Conservation (phyloP, 495 filamentous ascomycete species). For the Aspergillus incahuasiensis region DNA sequence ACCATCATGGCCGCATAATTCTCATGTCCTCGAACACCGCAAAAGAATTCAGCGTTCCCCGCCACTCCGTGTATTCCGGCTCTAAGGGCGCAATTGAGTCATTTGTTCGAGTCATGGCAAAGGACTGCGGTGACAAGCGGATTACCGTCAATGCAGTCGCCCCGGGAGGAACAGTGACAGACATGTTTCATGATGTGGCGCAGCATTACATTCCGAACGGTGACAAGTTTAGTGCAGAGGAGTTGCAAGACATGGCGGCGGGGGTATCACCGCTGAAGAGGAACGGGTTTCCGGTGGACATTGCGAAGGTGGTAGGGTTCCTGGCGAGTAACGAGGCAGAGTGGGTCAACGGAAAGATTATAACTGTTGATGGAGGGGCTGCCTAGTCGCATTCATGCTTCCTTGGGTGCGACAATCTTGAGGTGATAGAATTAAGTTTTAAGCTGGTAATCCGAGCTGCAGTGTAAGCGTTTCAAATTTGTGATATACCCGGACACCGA, state of each 20-base stretch:
- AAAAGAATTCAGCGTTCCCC: conserved; percentile 53
- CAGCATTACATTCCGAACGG: conserved; percentile 57
- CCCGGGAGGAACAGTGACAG: conserved; percentile 71
- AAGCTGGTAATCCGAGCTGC: not conserved
- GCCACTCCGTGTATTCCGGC: conserved; percentile 72
- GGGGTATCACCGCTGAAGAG: conserved; percentile 40
- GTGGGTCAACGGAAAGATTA: conserved; percentile 57
- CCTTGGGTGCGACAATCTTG: too few species aligned
- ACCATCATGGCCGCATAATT: conserved; percentile 61
- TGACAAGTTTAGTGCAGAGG: not conserved
- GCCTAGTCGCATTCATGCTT: not conserved
- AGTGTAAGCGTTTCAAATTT: not conserved
- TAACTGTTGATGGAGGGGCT: not conserved
- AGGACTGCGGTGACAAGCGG: conserved; percentile 64
- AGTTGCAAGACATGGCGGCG: not conserved
- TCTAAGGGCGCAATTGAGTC: conserved; percentile 75
- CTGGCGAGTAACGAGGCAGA: conserved; percentile 51
- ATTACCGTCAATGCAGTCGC: conserved; percentile 76
- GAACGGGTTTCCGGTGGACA: conserved; percentile 52
- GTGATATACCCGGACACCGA: not conserved
- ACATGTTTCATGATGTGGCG: conserved; percentile 67
- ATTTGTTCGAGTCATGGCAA: conserved; percentile 68
- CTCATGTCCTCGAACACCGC: conserved; percentile 56
- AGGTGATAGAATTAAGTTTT: not conserved
- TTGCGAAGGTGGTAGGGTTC: conserved; percentile 54